Conservation (phyloP, 331 rosid genomes). For the Malus hybrid region DNA sequence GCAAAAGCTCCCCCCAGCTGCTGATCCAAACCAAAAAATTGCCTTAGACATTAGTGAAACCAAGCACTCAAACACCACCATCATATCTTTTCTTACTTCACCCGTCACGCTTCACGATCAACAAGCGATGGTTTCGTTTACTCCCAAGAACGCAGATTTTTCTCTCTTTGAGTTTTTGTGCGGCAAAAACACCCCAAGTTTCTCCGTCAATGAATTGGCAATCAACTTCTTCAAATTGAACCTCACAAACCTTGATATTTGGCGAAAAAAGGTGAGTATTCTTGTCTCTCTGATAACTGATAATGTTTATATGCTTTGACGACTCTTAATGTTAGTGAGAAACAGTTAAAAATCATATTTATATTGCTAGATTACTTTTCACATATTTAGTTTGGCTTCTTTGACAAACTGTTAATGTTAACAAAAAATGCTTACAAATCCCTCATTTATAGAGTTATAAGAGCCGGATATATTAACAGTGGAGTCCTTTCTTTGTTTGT, state of each 20-base stretch:
- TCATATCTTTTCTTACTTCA: slow-evolving; percentile 27
- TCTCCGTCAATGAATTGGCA: slow-evolving; percentile 25
- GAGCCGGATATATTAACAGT: too few species aligned
- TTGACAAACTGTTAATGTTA: too few species aligned
- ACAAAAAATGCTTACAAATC: too few species aligned
- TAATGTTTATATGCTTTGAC: not conserved
- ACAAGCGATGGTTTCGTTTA: slow-evolving; percentile 4
- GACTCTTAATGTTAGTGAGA: too few species aligned
- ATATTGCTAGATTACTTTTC: too few species aligned
- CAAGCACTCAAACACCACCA: not conserved
- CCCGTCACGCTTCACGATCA: not conserved
- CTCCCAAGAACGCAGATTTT: not conserved
- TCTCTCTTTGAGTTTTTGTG: slow-evolving; percentile 33
- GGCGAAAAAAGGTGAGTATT: not conserved
- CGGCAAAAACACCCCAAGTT: slow-evolving; percentile 2
- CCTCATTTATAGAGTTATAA: too few species aligned
- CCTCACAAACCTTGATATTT: not conserved
- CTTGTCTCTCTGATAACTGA: too few species aligned
- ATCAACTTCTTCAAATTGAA: slow-evolving; percentile 12
- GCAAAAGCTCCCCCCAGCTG: not conserved
- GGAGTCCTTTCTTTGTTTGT: too few species aligned
- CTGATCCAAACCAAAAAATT: not conserved
- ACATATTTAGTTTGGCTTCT: too few species aligned
- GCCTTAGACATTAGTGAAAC: not conserved
- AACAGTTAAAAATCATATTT: too few species aligned